Percentiles rank a stretch among this genome's conserved stretches.
phyloP scores from a whole-genome alignment of 1,284 basidiomycete genomes.

The Puccinia hordei region DNA sequence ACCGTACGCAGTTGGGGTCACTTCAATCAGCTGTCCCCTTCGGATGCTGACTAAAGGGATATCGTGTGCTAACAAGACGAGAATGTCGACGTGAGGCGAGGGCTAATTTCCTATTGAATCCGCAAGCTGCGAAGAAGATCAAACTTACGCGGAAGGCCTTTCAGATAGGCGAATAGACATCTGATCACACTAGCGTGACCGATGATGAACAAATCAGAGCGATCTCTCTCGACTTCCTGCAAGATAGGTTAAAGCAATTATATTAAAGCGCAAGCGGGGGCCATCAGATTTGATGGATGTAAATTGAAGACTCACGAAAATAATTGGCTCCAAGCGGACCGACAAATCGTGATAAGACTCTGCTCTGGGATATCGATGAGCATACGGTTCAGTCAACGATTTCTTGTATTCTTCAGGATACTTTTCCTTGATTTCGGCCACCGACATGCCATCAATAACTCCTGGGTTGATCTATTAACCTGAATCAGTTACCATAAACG shows the following conservation, averaged over 20 bases:
- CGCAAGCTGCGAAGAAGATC: background rate
- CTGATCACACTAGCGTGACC: conserved; percentile 95
- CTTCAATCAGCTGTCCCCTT: conserved; percentile 45
- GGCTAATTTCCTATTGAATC: background rate
- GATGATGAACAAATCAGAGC: conserved; percentile 63
- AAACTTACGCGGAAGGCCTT: conserved; percentile 45
- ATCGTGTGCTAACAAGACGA: conserved; percentile 90
- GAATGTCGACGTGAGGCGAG: conserved; percentile 66
- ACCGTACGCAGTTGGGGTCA: conserved; percentile 48
- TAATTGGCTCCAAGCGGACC: conserved; percentile 69
- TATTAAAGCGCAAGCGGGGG: conserved; percentile 68
- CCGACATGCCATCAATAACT: conserved; percentile 90
- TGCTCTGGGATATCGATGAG: conserved; percentile 50
- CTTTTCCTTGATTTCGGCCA: conserved; percentile 81
- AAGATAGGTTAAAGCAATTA: conserved; percentile 63
- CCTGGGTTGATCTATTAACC: conserved; percentile 81
- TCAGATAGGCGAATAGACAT: conserved; percentile 67
- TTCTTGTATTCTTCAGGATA: conserved; percentile 94
- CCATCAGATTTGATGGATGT: background rate
- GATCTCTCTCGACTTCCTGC: conserved; percentile 48
- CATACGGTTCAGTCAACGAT: conserved; percentile 81
- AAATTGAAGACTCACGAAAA: conserved; percentile 64
- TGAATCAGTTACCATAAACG: background rate
- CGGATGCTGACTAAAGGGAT: conserved; percentile 59
- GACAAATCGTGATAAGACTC: conserved; percentile 89